Conservation (phyloP, 225 moss, liverwort and hornwort genomes). For the Anthoceros angustus region DNA sequence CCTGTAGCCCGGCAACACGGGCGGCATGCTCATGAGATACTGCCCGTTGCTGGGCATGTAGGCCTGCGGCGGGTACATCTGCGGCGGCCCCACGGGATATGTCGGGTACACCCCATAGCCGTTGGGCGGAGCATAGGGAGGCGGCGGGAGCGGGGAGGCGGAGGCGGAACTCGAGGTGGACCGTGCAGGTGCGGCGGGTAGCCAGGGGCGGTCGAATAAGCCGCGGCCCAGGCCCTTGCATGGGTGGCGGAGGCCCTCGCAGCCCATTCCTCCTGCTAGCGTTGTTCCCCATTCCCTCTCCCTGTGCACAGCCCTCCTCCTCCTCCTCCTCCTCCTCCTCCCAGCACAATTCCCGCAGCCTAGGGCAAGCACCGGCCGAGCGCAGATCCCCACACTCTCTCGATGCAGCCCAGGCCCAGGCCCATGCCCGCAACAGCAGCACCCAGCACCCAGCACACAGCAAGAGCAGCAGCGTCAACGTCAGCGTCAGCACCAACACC, state of each 20-base stretch:
- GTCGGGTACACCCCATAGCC: neutral
- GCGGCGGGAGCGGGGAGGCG: neutral
- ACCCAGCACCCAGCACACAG: too few relatives aligned
- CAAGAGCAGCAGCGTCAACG: too few relatives aligned
- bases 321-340: too few relatives aligned
- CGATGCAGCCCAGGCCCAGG: too few relatives aligned
- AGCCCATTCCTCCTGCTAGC: slow-evolving; percentile 5
- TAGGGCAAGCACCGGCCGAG: too few relatives aligned
- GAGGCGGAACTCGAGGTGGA: neutral
- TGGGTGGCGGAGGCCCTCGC: neutral
- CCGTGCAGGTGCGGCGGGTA: neutral
- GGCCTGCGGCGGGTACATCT: slow-evolving; percentile 27
- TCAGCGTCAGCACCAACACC: too few relatives aligned
- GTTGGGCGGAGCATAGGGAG: neutral
- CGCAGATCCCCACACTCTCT: too few relatives aligned
- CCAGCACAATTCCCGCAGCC: too few relatives aligned
- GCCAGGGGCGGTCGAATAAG: neutral
- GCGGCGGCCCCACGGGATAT: neutral
- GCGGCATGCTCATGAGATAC: slow-evolving; percentile 46
- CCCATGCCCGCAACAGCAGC: too few relatives aligned
- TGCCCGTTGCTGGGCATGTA: slow-evolving; percentile 56
- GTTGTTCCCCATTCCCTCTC: neutral
- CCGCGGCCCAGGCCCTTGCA: neutral
- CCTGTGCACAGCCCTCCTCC: too few relatives aligned
- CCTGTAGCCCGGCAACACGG: slow-evolving; percentile 31